Conservation (phyloP, 495 filamentous ascomycete species). For the Penicillium macrosclerotiorum region DNA sequence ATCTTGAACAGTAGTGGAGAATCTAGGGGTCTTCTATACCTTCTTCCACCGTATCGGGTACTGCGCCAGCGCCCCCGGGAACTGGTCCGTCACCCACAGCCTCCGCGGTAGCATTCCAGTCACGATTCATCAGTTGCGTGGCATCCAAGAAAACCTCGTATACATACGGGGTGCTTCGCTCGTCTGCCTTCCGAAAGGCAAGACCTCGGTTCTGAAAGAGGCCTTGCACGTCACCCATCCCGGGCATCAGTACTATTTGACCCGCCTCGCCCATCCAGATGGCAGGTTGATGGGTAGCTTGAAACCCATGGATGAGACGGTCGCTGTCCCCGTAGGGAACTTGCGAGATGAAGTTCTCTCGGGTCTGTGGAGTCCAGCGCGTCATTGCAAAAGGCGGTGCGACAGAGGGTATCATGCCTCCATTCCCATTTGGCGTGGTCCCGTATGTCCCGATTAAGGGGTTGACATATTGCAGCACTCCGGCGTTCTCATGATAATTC, state of each 20-base stretch:
- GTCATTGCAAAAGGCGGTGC: constrained; percentile 28
- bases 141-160: constrained; percentile 26
- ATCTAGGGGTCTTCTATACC: background rate
- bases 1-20: background rate
- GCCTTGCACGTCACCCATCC: constrained; percentile 24
- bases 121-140: constrained; percentile 13
- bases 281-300: constrained; percentile 28
- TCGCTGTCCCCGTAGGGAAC: constrained; percentile 25
- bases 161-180: constrained; percentile 24
- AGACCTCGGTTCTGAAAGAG: constrained; percentile 26
- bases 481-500: constrained; percentile 12
- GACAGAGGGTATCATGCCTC: constrained; percentile 30
- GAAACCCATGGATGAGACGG: constrained; percentile 25
- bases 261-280: constrained; percentile 32
- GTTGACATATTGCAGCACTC: constrained; percentile 22
- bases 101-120: constrained; percentile 29
- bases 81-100: constrained; percentile 21
- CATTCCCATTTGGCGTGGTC: constrained; percentile 19
- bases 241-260: constrained; percentile 21
- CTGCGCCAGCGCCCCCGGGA: constrained; percentile 22
- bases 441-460: constrained; percentile 27
- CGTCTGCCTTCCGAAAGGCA: constrained; percentile 20
- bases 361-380: constrained; percentile 29
- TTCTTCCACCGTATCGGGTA: constrained; percentile 21
- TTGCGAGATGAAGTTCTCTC: constrained; percentile 30